phyloP scores from a whole-genome alignment of 495 filamentous ascomycete species.

The Amniculicola lignicola region DNA sequence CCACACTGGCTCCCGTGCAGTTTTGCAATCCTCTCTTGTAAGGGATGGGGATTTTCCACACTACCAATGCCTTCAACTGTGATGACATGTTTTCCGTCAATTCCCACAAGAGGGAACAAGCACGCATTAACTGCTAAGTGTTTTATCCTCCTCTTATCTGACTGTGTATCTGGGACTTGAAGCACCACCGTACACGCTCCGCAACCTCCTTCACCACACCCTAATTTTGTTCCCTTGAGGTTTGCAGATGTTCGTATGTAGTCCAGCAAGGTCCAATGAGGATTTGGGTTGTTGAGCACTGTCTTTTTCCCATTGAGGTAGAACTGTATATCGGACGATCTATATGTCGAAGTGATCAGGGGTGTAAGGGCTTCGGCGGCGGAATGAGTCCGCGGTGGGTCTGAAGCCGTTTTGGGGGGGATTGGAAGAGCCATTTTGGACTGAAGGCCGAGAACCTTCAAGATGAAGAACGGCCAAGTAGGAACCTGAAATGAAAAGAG shows the following conservation, averaged over 20 bases:
- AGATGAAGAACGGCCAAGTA: neutral
- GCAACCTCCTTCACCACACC: conserved; percentile 48
- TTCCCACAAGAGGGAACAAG: conserved; percentile 36
- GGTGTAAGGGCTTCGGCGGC: conserved; percentile 31
- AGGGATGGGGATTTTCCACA: conserved; percentile 41
- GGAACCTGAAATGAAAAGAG: too few relatives aligned
- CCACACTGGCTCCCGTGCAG: conserved; percentile 44
- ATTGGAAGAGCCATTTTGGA: conserved; percentile 20
- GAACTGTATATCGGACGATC: conserved; percentile 33
- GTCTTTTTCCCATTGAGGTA: conserved; percentile 32
- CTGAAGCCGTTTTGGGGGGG: conserved; percentile 20
- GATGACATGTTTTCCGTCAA: conserved; percentile 46
- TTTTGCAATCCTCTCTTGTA: conserved; percentile 46
- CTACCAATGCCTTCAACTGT: conserved; percentile 46
- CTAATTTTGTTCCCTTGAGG: conserved; percentile 58
- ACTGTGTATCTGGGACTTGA: conserved; percentile 30
- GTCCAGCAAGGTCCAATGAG: conserved; percentile 46
- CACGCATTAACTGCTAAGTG: conserved; percentile 33
- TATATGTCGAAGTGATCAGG: conserved; percentile 36
- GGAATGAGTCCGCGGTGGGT: conserved; percentile 17
- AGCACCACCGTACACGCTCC: conserved; percentile 46
- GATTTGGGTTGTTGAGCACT: conserved; percentile 28
- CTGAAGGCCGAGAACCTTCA: neutral
- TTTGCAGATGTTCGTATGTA: conserved; percentile 50
- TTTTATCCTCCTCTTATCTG: conserved; percentile 23